Conservation (phyloP, 768 basidiomycete species). For the Pleurotus eryngii region DNA sequence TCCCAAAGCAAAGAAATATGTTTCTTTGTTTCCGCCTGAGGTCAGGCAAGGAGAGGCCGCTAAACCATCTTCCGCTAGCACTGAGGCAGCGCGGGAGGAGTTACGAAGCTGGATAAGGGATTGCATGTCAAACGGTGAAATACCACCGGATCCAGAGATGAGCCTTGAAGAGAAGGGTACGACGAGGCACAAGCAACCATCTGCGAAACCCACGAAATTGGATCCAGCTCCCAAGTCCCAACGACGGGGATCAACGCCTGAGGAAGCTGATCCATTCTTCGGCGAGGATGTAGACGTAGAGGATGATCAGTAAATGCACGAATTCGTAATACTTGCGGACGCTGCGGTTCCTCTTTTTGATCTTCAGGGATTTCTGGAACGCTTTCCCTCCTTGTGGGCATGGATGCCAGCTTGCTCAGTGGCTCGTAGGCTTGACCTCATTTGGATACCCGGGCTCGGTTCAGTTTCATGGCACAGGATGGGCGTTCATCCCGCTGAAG, state of each 20-base stretch:
- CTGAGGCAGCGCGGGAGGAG: constrained; percentile 52
- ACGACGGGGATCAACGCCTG: not conserved
- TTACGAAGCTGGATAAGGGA: constrained; percentile 56
- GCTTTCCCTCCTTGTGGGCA: too few relatives aligned
- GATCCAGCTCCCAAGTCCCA: constrained; percentile 8
- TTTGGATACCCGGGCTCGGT: too few relatives aligned
- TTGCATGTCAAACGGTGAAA: constrained; percentile 57
- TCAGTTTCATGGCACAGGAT: too few relatives aligned
- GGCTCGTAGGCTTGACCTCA: too few relatives aligned
- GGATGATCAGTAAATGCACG: not conserved
- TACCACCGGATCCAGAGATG: constrained; percentile 60
- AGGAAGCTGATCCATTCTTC: constrained; percentile 38
- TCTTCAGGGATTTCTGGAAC: too few relatives aligned
- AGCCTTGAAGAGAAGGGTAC: constrained; percentile 19
- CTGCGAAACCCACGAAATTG: constrained; percentile 9
- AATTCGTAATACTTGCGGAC: not conserved
- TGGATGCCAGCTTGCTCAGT: too few relatives aligned
- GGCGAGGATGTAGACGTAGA: constrained; percentile 25
- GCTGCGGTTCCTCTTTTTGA: too few relatives aligned
- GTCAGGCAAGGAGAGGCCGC: constrained; percentile 35
- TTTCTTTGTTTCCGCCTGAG: constrained; percentile 83
- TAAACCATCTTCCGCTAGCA: constrained; percentile 24
- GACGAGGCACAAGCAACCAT: constrained; percentile 1
- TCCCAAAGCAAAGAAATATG: constrained; percentile 83
- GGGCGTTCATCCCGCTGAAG: too few relatives aligned